Evolutionary conservation across 768 basidiomycete genomes (phyloP).

Genomic region (Trametes sanguinea): DNA sequence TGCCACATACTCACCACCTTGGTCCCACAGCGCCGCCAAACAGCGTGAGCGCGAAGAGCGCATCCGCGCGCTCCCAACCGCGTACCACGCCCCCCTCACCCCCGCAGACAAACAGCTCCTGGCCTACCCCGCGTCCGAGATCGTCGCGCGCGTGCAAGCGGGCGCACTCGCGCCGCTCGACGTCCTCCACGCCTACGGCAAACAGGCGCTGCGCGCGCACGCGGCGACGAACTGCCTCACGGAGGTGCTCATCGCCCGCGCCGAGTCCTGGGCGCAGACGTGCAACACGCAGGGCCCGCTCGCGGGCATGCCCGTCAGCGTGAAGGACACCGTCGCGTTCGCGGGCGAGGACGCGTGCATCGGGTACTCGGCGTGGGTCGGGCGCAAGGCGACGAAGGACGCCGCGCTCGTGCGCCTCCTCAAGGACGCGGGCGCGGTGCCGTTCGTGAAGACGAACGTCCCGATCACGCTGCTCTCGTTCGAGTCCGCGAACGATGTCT

Average conservation of each 20-base stretch:
- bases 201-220: constrained; percentile 44
- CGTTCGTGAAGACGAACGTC: constrained; percentile 45
- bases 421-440: constrained; percentile 44
- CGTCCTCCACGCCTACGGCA: constrained; percentile 36
- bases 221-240: constrained; percentile 54
- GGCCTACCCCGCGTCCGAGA: constrained; percentile 25
- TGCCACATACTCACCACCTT: background rate
- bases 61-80: constrained; percentile 27
- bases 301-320: constrained; percentile 51
- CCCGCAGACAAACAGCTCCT: constrained; percentile 26
- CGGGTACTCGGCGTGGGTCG: constrained; percentile 46
- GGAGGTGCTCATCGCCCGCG: constrained; percentile 31
- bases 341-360: constrained; percentile 51
- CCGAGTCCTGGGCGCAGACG: constrained; percentile 28
- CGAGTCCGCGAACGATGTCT: constrained; percentile 47
- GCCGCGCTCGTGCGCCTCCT: constrained; percentile 43
- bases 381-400: constrained; percentile 38
- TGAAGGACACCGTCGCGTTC: constrained; percentile 51
- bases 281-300: constrained; percentile 35
- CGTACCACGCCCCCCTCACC: constrained; percentile 25
- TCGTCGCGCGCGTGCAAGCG: constrained; percentile 26
- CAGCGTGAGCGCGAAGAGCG: constrained; percentile 30
- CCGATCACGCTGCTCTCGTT: constrained; percentile 45
- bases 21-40: constrained; percentile 24
- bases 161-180: constrained; percentile 27